Evolutionary conservation across 1,284 basidiomycete species (phyloP).

Genomic region (Exobasidium cylindrosporum): DNA sequence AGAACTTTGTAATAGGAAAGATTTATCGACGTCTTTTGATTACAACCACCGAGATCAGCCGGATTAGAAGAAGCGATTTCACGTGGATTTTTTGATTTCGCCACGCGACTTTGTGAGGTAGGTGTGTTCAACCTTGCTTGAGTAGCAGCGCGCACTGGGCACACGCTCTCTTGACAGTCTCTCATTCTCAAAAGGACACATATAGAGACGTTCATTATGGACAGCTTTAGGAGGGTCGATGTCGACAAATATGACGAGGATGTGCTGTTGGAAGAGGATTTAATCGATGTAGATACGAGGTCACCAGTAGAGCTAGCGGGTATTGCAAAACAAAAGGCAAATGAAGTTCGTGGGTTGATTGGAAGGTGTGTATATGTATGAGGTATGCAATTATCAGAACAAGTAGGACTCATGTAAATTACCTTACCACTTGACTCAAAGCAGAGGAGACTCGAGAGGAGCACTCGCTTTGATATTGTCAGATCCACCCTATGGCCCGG

Average conservation of each 20-base stretch:
- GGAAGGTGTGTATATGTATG: conserved; percentile 32
- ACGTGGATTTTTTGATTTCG: neutral
- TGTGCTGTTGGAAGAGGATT: conserved; percentile 69
- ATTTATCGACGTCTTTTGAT: neutral
- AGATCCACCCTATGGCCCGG: conserved; percentile 44
- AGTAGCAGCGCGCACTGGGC: neutral
- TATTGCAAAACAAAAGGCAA: conserved; percentile 73
- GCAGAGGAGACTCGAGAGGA: conserved; percentile 38
- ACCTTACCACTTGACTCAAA: neutral
- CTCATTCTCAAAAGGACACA: neutral
- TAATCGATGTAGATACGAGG: conserved; percentile 82
- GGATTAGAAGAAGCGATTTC: neutral
- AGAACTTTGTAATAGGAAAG: neutral
- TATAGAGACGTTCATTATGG: conserved; percentile 24
- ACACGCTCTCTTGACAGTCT: no score
- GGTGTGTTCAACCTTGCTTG: neutral
- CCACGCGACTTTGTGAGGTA: neutral
- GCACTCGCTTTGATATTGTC: conserved; percentile 38
- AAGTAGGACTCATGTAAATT: neutral
- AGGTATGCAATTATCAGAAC: neutral
- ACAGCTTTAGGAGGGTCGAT: conserved; percentile 81
- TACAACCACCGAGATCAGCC: neutral
- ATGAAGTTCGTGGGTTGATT: conserved; percentile 67
- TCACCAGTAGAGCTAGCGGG: conserved; percentile 70
- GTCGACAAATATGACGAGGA: conserved; percentile 93